Base-by-base conservation (phyloP, 768 basidiomycete species). In the Pleurotus eryngii region DNA sequence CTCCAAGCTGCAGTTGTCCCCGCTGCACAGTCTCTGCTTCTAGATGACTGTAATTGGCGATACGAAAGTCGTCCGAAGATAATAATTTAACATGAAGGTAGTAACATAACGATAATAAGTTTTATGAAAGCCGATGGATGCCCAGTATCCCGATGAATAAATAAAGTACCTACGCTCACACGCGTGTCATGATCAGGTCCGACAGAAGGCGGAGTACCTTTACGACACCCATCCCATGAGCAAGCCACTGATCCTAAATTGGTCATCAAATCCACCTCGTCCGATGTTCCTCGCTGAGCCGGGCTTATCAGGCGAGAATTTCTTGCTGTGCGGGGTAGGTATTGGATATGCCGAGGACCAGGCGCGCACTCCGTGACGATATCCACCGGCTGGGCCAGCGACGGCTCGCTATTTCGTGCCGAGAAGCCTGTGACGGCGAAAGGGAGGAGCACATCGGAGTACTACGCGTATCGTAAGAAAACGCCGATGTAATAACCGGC, bases 341-440 rank as follows among this genome's bases (percentile, higher is more conserved):
- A 45, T 22, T 45, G 42, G 42, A 45, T 45, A 45, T n/a, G 42
- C 42, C 42, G 42, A 11, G 67, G 70, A 1, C 69, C 70, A 45
- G 61, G 60, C n/a, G 63, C 61, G 17, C 63, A 63, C 14, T 64
- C 56, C 6, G 68, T 70, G n/a, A 63, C 65, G 15, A 74, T 68
- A 5, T 61, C 62, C 22, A 74, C 64, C 2, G 63, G 65, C 24
- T 64, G 58, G 1, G 65, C 66, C 3, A 68, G 30, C 14, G 71
- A 51, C 17, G 61, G 14, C 9, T 59, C 40, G n/a, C 37, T 24
- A 57, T 39, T 48, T 18, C 38, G 17, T 2, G 59, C 20, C n/a
- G 58, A 56, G 37, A 71, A 69, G 0, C 56, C 60, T 2, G 63
- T 46, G 22, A 63, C 57, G 27, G 64, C 59, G 58, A 70, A 68